These are phyloP conservation scores for Beauveria scarabaeidicola DNA, from an alignment of 2,329 filamentous ascomycete genomes.

Conservation along the genomic window DNA sequence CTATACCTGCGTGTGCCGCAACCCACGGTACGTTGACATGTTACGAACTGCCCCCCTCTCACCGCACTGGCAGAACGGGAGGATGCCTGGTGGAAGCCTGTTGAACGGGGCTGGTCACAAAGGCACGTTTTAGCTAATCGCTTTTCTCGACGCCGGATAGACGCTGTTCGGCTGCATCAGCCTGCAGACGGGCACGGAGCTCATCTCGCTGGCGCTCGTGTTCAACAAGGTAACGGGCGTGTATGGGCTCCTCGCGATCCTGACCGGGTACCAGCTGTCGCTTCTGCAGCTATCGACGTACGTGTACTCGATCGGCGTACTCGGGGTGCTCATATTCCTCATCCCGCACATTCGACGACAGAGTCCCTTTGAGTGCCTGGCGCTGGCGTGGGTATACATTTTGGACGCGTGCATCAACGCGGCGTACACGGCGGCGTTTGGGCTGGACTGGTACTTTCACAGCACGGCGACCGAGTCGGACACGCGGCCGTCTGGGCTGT, in stretches of 20 bases:
- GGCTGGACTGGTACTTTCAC: constrained; percentile 76
- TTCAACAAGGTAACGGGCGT: constrained; percentile 90
- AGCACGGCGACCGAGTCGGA: constrained; percentile 39
- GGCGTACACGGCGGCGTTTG: constrained; percentile 74
- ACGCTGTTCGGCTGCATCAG: constrained; percentile 79
- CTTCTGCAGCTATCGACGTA: constrained; percentile 84
- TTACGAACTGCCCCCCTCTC: background rate
- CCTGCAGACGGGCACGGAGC: constrained; percentile 75
- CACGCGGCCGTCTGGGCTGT: constrained; percentile 11
- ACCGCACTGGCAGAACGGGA: constrained; percentile 2
- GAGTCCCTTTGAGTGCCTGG: constrained; percentile 68
- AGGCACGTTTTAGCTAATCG: constrained; percentile 4
- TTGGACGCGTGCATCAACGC: constrained; percentile 76
- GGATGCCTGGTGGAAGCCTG: background rate
- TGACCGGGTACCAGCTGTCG: constrained; percentile 79
- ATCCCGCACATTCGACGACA: constrained; percentile 73
- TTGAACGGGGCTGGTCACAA: background rate
- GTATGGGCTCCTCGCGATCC: constrained; percentile 79
- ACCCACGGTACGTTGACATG: constrained; percentile 27
- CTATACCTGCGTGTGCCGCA: constrained; percentile 30
- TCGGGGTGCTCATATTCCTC: constrained; percentile 60
- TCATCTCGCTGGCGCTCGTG: constrained; percentile 73
- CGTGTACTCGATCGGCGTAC: constrained; percentile 70
- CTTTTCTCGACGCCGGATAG: constrained; percentile 34
- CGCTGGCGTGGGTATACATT: constrained; percentile 77